Evolutionary conservation across 2,329 filamentous ascomycete genomes (phyloP), one percentile per base, ranked within the genome.

Genomic region (Ascocoryne sarcoides): DNA sequence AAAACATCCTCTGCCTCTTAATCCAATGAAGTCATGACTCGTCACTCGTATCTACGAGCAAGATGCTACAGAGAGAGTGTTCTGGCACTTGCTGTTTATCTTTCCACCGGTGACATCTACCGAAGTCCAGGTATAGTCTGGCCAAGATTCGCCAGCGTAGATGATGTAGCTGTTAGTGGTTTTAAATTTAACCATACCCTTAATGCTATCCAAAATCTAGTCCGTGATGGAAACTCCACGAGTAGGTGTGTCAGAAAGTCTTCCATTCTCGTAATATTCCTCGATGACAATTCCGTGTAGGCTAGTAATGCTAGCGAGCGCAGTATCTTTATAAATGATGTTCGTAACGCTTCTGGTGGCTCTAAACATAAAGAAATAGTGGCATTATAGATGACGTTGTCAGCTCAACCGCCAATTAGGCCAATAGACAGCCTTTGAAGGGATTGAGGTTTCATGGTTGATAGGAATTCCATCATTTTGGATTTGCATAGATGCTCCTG

Each of bases 381-480:
- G n/a, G 79, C 65, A 37, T 63, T 67, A 16, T 65, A 54, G 38
- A 80, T 75, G 7, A 51, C 59, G 61, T 79, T 79, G 59, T 76
- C 60, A 37, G 51, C 54, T 37, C 72, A 69, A 5, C 70, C 71
- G 32, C 74, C 73, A 12, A 78, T 70, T 3, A 69, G 73, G 37
- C 74, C 73, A 49, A 80, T 75, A 41, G 69, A 72, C 14, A 80
- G 61, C 37, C 74, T 74, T 32, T 59, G 51, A 55, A 10, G 40
- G 47, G 32, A 59, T 58, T 14, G 31, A 21, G 14, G 62, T 67
- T 43, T 73, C 73, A 2, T 69, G 74, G 61, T 76, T 77, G 51
- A 77, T 60, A 21, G 73, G 73, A 10, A 77, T 57, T 51, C 73
- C 77, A 53, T 77, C 74, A 44, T 78, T 73, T 58, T 77, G 73